phyloP scores from a whole-genome alignment of 2,329 filamentous ascomycete genomes.

The Diaporthe humulicola region DNA sequence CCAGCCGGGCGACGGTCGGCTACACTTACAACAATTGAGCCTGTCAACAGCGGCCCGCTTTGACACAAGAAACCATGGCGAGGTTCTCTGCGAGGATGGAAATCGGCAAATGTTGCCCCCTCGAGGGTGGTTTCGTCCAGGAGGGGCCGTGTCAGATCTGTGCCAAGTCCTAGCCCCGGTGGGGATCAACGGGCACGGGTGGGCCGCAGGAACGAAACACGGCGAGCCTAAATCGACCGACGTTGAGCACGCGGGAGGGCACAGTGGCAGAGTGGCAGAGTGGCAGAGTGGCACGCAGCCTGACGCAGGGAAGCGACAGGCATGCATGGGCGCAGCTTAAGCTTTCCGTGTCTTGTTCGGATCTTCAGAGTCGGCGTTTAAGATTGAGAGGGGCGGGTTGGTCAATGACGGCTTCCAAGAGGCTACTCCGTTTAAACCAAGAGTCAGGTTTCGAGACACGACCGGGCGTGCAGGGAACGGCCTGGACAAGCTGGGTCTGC shows the following conservation, averaged over 20 bases:
- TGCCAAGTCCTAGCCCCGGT: constrained; percentile 25
- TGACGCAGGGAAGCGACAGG: not conserved
- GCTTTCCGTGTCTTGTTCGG: constrained; percentile 21
- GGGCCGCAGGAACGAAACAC: constrained; percentile 26
- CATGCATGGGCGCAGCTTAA: not conserved
- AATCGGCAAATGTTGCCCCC: constrained; percentile 24
- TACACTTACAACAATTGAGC: not conserved
- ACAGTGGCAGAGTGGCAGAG: not conserved
- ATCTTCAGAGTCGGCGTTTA: constrained; percentile 27
- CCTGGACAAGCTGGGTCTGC: not conserved
- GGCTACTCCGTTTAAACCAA: constrained; percentile 16
- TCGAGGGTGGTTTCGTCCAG: constrained; percentile 11
- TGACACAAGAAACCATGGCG: not conserved
- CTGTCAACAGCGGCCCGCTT: not conserved
- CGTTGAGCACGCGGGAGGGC: not conserved
- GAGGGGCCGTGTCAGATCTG: constrained; percentile 11
- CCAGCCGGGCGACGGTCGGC: not conserved
- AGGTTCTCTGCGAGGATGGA: not conserved
- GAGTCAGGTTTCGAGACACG: not conserved
- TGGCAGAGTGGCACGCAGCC: not conserved
- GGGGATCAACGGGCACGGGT: constrained; percentile 22
- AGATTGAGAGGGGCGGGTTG: constrained; percentile 10
- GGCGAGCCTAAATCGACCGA: constrained; percentile 19
- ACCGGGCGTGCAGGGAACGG: constrained; percentile 10
- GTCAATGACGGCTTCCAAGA: constrained; percentile 16